Base-by-base conservation (phyloP, 306 rosid genomes). In the Mimosa pudica region DNA sequence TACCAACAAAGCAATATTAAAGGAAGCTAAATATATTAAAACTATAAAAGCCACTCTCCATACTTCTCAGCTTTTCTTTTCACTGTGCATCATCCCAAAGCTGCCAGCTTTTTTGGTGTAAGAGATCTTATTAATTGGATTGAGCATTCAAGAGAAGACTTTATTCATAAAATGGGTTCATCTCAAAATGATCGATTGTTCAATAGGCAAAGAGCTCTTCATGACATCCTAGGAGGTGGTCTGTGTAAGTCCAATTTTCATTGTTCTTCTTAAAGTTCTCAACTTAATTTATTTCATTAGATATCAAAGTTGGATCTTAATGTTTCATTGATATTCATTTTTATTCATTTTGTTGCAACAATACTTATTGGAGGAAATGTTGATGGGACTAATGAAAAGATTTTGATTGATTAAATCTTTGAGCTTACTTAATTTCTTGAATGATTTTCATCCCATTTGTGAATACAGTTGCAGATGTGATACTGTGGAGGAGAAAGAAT, bases 401-500 rank as follows among this genome's bases (percentile, higher is more conserved):
- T 38, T 54, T 55, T 7, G 20, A 49, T 64, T 20, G 82, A 51
- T 36, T 62, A 73, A 61, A 52, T 69, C n/a, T 6, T 62, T 83
- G 78, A 73, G 71, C 67, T 62, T 51, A 70, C 67, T 49, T 68
- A 30, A 63, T 69, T 68, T 33, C 51, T 71, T 80, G 79, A 80
- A 82, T 72, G 70, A 41, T 52, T 85, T 79, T 8, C 44, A 84
- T 80, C 79, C 11, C 44, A 84, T 80, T 69, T 47, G 78, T 68
- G 60, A 75, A 71, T 84, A 80, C 89, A 93, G 99, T 81, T 81
- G 98, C 98, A 77, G 99, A 96, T 88, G 88, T 92, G 85, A 85
- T 96, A 78, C 87, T 93, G 51, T 96, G 99, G 99, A 88, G 92
- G 80, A 80, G 79, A 80, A 93, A 87, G 89, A 87, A 96, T 89